These are phyloP conservation scores for Raphanus raphanistrum DNA, from an alignment of 345 rosid species.

Conservation along the genomic window DNA sequence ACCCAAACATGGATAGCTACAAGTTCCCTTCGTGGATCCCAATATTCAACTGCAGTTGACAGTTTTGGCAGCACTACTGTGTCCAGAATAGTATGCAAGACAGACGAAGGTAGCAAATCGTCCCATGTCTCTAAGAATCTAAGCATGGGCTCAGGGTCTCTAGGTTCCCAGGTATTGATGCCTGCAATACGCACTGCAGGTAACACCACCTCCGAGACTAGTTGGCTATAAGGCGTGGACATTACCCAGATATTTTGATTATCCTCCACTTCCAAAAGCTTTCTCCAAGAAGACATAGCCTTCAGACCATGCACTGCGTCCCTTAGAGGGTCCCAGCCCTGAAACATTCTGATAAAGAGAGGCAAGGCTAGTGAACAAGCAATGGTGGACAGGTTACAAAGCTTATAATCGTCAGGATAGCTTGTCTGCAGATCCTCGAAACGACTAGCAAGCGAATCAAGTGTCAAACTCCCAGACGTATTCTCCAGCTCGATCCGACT, in stretches of 20 bases:
- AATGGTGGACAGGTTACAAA: constrained; percentile 70
- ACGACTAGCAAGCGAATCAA: constrained; percentile 57
- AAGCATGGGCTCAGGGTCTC: constrained; percentile 96
- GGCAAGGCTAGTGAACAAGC: constrained; percentile 85
- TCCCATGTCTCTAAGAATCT: constrained; percentile 88
- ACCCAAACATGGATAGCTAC: constrained; percentile 93
- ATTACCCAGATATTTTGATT: constrained; percentile 67
- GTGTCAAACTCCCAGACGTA: constrained; percentile 55
- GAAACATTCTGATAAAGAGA: constrained; percentile 80
- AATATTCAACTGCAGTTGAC: constrained; percentile 73
- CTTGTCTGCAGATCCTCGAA: constrained; percentile 54
- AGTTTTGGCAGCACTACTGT: constrained; percentile 73
- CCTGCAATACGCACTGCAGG: constrained; percentile 89
- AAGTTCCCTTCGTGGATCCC: constrained; percentile 82
- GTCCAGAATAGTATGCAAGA: constrained; percentile 59
- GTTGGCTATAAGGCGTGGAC: constrained; percentile 65
- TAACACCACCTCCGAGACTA: constrained; percentile 72
- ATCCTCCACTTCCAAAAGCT: constrained; percentile 64
- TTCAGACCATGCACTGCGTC: constrained; percentile 67
- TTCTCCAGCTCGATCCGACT: constrained; percentile 60
- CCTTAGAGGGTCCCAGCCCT: constrained; percentile 89
- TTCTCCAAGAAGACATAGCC: constrained; percentile 64
- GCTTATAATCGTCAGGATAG: constrained; percentile 69
- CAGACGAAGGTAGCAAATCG: constrained; percentile 62
- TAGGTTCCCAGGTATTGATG: constrained; percentile 83